These are phyloP conservation scores for Melocanna baccifera DNA, from an alignment of 176 grass and related monocot species.

Conservation along the genomic window DNA sequence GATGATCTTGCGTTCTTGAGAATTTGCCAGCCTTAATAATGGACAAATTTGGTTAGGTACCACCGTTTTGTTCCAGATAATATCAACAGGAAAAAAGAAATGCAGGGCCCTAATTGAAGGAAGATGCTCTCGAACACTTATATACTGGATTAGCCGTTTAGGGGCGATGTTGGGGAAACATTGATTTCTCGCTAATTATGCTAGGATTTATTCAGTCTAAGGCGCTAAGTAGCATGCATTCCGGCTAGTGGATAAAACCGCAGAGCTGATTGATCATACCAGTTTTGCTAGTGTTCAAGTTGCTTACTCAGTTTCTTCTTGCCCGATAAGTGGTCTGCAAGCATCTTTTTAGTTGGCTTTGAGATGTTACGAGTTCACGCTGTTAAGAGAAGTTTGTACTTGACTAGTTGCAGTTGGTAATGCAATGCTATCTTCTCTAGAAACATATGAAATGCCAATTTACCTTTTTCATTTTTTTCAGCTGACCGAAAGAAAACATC, in stretches of 20 bases:
- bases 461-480: slow-evolving; percentile 10
- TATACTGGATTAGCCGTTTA: not conserved
- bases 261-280: not conserved
- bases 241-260: not conserved
- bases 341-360: not conserved
- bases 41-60: too few relatives aligned
- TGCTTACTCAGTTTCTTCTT: not conserved
- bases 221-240: not conserved
- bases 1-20: not conserved
- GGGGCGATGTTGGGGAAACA: not conserved
- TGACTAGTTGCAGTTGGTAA: not conserved
- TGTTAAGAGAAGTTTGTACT: not conserved
- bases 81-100: not conserved
- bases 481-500: slow-evolving; percentile 58
- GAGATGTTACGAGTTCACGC: not conserved
- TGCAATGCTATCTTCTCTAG: not conserved
- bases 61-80: not conserved
- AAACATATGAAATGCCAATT: not conserved
- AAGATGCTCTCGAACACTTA: not conserved
- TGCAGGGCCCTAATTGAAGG: not conserved
- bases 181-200: not conserved
- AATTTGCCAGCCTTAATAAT: not conserved
- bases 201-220: not conserved
- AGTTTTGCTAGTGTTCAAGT: not conserved
- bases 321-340: not conserved